phyloP scores from a whole-genome alignment of 805 yeast genomes.

The Nakazawaea pomicola region DNA sequence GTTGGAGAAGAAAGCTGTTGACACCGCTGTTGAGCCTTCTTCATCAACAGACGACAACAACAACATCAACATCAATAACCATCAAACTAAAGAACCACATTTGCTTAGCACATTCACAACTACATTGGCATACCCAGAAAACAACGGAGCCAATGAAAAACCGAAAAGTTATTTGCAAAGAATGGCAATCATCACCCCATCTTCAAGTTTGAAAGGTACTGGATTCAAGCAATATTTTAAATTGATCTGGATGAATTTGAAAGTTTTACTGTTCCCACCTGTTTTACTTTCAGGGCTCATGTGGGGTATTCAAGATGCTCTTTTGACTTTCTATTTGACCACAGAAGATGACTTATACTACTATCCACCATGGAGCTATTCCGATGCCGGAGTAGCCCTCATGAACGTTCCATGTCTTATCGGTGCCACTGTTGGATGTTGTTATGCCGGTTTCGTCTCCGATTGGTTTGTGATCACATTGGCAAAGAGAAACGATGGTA shows the following conservation, averaged over 20 bases:
- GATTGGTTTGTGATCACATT: constrained; percentile 57
- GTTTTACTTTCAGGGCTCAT: constrained; percentile 62
- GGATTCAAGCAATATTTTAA: constrained; percentile 37
- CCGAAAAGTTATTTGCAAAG: constrained; percentile 25
- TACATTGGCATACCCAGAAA: constrained; percentile 7
- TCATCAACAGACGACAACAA: constrained; percentile 7
- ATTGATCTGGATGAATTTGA: constrained; percentile 25
- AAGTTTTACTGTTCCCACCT: constrained; percentile 44
- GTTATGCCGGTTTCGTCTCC: constrained; percentile 56
- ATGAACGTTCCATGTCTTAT: constrained; percentile 70
- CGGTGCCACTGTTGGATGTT: constrained; percentile 64
- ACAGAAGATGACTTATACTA: constrained; percentile 66
- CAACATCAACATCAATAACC: constrained; percentile 12
- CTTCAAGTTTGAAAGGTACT: constrained; percentile 30
- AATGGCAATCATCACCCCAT: constrained; percentile 30
- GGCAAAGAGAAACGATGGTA: constrained; percentile 56
- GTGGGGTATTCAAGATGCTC: constrained; percentile 80
- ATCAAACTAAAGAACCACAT: too few relatives aligned
- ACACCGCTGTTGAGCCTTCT: constrained; percentile 5
- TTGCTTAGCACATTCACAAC: constrained; percentile 7
- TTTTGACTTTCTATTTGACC: constrained; percentile 68
- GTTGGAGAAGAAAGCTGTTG: too few relatives aligned
- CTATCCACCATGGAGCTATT: constrained; percentile 61
- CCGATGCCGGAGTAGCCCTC: constrained; percentile 62
- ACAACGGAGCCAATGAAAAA: constrained; percentile 26